These are phyloP conservation scores for Isabelozyma pseudorhagii DNA, from an alignment of 805 yeast species.

Conservation along the genomic window DNA sequence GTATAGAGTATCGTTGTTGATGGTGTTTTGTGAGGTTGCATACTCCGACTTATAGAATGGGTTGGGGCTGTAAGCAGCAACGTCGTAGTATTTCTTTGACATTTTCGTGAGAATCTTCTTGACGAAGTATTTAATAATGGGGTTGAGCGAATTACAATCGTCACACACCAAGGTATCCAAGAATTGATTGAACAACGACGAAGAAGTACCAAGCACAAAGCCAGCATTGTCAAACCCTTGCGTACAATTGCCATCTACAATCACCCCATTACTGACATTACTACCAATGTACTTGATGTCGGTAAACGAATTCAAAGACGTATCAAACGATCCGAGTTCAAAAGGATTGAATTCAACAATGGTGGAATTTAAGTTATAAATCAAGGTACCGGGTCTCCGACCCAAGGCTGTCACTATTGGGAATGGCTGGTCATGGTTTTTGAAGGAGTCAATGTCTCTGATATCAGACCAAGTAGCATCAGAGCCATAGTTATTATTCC, in stretches of 20 bases:
- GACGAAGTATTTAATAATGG: conserved; percentile 21
- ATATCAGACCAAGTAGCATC: conserved; percentile 33
- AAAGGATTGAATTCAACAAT: conserved; percentile 40
- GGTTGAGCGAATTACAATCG: conserved; percentile 21
- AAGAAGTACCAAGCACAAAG: conserved; percentile 36
- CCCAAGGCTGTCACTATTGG: conserved; percentile 37
- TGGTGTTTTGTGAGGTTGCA: conserved; percentile 23
- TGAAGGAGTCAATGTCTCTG: conserved; percentile 20
- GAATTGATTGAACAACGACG: conserved; percentile 36
- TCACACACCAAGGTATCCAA: conserved; percentile 34
- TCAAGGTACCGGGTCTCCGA: conserved; percentile 28
- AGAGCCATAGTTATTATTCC: conserved; percentile 18
- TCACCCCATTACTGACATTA: conserved; percentile 26
- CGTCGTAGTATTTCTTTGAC: conserved; percentile 23
- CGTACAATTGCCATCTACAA: conserved; percentile 21
- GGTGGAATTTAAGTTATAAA: conserved; percentile 33
- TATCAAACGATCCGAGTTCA: conserved; percentile 42
- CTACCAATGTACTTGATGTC: conserved; percentile 38
- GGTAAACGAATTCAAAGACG: conserved; percentile 34
- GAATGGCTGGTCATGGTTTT: conserved; percentile 39
- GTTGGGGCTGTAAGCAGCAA: conserved; percentile 34
- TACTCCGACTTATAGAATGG: conserved; percentile 32
- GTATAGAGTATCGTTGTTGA: conserved; percentile 27
- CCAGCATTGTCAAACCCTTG: conserved; percentile 40
- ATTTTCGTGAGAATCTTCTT: conserved; percentile 21